phyloP scores from a whole-genome alignment of 1,284 basidiomycete species.

The Ganoderma lingzhi region DNA sequence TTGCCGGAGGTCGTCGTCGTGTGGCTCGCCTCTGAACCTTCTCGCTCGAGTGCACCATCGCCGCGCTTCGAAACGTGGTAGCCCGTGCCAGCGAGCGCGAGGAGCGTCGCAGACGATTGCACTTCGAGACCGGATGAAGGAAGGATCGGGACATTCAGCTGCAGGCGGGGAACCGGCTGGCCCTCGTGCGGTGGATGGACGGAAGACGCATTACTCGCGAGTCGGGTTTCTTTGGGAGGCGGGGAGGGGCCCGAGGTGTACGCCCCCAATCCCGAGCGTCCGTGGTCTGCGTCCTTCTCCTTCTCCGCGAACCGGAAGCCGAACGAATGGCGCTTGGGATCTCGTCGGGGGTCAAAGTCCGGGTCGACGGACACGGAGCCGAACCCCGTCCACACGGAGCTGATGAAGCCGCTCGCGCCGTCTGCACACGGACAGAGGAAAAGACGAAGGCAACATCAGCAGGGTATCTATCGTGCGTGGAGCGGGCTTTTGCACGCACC shows the following conservation, averaged over 20 bases:
- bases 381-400: slow-evolving; percentile 2
- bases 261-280: background rate
- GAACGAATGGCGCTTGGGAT: background rate
- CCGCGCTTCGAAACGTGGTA: background rate
- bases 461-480: background rate
- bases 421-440: background rate
- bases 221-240: background rate
- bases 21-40: background rate
- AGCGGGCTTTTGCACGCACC: background rate
- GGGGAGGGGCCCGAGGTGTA: background rate
- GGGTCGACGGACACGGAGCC: background rate
- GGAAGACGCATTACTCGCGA: background rate
- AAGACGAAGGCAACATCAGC: background rate
- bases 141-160: too few relatives aligned
- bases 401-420: background rate
- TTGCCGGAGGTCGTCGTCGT: background rate
- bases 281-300: background rate
- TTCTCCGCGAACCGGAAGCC: background rate
- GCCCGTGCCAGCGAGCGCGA: background rate
- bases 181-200: background rate
- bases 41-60: background rate
- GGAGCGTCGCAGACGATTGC: background rate
- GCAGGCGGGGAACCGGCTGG: too few relatives aligned
- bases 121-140: background rate
- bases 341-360: background rate